A percentile compares a stretch with the other conserved stretches of the same genome.
Conservation (phyloP, 1,284 basidiomycete species). For the Sanguinoderma infundibulare region DNA sequence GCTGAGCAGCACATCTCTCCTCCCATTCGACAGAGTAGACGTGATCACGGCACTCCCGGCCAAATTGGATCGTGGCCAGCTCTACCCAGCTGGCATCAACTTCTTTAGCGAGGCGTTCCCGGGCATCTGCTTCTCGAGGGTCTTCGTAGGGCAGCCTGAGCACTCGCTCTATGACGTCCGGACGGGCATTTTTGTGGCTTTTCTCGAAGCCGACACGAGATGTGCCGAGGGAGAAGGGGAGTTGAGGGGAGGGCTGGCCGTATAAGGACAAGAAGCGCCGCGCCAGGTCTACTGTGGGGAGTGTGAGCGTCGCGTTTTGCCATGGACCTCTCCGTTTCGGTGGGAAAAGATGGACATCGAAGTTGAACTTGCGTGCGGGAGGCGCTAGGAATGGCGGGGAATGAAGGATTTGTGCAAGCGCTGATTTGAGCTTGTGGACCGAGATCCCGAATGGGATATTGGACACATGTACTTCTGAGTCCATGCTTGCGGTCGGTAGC, state of each 20-base stretch:
- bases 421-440: slow-evolving; percentile 38
- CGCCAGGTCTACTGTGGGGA: slow-evolving; percentile 47
- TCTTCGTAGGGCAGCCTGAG: slow-evolving; percentile 50
- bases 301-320: slow-evolving; percentile 51
- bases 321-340: slow-evolving; percentile 33
- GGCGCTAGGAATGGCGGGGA: slow-evolving; percentile 39
- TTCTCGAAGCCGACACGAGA: slow-evolving; percentile 42
- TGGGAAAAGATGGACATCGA: slow-evolving; percentile 43
- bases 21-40: slow-evolving; percentile 65
- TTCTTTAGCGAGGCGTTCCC: slow-evolving; percentile 29
- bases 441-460: slow-evolving; percentile 41
- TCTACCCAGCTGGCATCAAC: slow-evolving; percentile 35
- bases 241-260: slow-evolving; percentile 33
- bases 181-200: slow-evolving; percentile 38
- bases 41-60: slow-evolving; percentile 58
- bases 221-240: slow-evolving; percentile 28
- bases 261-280: slow-evolving; percentile 48
- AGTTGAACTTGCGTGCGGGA: slow-evolving; percentile 47
- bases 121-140: slow-evolving; percentile 39
- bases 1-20: slow-evolving; percentile 31
- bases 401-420: slow-evolving; percentile 52
- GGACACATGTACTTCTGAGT: slow-evolving; percentile 38
- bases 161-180: slow-evolving; percentile 46
- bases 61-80: slow-evolving; percentile 48
- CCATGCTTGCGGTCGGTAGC: not conserved